Conservation (phyloP, 345 rosid species). For the Dovyalis caffra region DNA sequence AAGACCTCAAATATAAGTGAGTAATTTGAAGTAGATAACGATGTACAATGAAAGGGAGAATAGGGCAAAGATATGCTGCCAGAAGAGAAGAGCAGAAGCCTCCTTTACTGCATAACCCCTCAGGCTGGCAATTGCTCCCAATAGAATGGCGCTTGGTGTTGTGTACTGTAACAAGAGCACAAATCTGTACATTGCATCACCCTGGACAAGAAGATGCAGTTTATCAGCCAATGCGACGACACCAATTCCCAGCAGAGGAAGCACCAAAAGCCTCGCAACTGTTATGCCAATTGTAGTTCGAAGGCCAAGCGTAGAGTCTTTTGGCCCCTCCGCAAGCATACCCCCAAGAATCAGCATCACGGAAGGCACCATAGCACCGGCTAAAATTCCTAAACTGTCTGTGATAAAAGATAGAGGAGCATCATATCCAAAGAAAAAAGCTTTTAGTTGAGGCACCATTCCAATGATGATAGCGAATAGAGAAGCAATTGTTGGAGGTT, state of each 20-base stretch:
- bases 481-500: slow-evolving; percentile 92
- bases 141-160: slow-evolving; percentile 84
- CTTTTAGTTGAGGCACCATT: slow-evolving; percentile 68
- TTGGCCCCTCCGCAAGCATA: slow-evolving; percentile 93
- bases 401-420: slow-evolving; percentile 82
- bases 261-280: slow-evolving; percentile 82
- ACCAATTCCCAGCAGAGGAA: slow-evolving; percentile 78
- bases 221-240: slow-evolving; percentile 57
- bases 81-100: slow-evolving; percentile 87
- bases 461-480: slow-evolving; percentile 77
- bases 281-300: slow-evolving; percentile 69
- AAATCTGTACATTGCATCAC: slow-evolving; percentile 73
- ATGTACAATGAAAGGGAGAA: slow-evolving; percentile 73
- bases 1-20: slow-evolving; percentile 29
- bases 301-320: slow-evolving; percentile 70
- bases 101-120: slow-evolving; percentile 84
- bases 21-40: slow-evolving; percentile 63
- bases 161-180: slow-evolving; percentile 86
- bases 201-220: slow-evolving; percentile 46
- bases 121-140: slow-evolving; percentile 91
- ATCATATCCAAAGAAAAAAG: slow-evolving; percentile 64
- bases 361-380: slow-evolving; percentile 88
- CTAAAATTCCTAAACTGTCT: slow-evolving; percentile 83
- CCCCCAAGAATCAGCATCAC: slow-evolving; percentile 98
- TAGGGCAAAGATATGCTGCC: slow-evolving; percentile 85